phyloP scores from a whole-genome alignment of 495 filamentous ascomycete genomes.

The Lophiotrema nucula region DNA sequence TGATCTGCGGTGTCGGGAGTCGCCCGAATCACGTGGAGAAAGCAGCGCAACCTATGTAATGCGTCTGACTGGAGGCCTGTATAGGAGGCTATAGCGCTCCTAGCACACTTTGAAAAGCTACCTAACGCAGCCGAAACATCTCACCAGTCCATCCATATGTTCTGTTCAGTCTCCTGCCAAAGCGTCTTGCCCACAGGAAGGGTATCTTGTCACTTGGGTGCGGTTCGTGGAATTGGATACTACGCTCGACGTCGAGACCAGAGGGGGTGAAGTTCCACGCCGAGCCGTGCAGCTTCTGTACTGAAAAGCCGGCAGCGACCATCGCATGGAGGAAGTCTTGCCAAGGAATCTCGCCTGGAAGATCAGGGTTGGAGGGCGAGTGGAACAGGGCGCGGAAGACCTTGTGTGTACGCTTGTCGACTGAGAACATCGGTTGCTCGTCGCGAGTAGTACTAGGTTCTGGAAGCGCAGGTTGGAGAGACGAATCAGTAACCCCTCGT shows the following conservation, averaged over 20 bases:
- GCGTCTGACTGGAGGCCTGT: no score
- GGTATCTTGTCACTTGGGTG: constrained; percentile 52
- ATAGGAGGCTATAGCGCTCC: no score
- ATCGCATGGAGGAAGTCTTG: constrained; percentile 55
- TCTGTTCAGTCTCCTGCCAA: constrained; percentile 47
- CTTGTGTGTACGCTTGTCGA: constrained; percentile 48
- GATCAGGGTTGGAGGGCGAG: constrained; percentile 28
- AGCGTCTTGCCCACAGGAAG: constrained; percentile 39
- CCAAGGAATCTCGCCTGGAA: constrained; percentile 51
- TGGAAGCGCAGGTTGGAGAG: background rate
- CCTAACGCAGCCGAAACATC: no score
- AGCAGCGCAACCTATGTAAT: no score
- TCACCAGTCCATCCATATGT: constrained; percentile 50
- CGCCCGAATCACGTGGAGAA: no score
- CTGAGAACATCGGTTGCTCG: constrained; percentile 32
- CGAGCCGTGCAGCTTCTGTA: constrained; percentile 53
- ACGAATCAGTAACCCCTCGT: constrained; percentile 33
- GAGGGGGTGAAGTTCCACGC: constrained; percentile 53
- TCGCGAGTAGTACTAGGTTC: background rate
- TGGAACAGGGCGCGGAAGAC: constrained; percentile 51
- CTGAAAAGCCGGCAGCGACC: constrained; percentile 46
- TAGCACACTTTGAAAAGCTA: no score
- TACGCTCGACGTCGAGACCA: constrained; percentile 43
- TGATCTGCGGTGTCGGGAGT: no score
- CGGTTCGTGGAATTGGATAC: constrained; percentile 58